Base-by-base conservation (phyloP, 2,329 filamentous ascomycete species). In the Sclerotinia subarctica region DNA sequence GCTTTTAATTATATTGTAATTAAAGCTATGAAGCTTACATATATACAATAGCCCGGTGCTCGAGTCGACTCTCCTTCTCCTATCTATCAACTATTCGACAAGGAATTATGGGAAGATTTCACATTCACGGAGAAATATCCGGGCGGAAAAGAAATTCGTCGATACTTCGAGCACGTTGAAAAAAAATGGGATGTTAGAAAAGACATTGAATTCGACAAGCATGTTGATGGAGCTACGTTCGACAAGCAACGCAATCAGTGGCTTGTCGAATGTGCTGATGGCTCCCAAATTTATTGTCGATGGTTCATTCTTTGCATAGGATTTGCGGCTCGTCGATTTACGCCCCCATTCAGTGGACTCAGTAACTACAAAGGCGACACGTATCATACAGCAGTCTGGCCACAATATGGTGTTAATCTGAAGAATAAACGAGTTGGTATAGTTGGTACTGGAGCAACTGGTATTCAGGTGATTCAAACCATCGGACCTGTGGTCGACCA, bases 81-180 rank as follows among this genome's bases (percentile, higher is more conserved):
- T 62, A 76, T 80, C 63, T 75, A 80, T 66, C 80, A 87, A 70
- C 82, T 83, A 66, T 83, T 80, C 1, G 78, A 78, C 56, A 73
- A 77, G 47, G 76, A 78, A 5, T 24, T 74, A 1, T 84, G 78
- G 74, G 78, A 85, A 75, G 82, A 83, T 5, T 89, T 85, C 84
- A 86, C 80, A 47, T 90, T 85, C 83, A 78, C 79, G 0, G 81
- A 76, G 69, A 82, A 82, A 68, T 87, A 85, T 62, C 84, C 85
- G 0, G 80, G 76, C 15, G 83, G 81, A 32, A 70, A 79, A 32
- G 83, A 89, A 56, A 78, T 89, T 0, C 80, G 83, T 17, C 74
- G 75, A 5, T 89, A 89, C 75, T 89, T 89, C 73, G 81, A 86
- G 21, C 83, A 87, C 62, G 82, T 87, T 24, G 86, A 87, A 66